These are phyloP conservation scores for Perkinsus chesapeaki DNA, from an alignment of 169 alveolate species.

Conservation along the genomic window DNA sequence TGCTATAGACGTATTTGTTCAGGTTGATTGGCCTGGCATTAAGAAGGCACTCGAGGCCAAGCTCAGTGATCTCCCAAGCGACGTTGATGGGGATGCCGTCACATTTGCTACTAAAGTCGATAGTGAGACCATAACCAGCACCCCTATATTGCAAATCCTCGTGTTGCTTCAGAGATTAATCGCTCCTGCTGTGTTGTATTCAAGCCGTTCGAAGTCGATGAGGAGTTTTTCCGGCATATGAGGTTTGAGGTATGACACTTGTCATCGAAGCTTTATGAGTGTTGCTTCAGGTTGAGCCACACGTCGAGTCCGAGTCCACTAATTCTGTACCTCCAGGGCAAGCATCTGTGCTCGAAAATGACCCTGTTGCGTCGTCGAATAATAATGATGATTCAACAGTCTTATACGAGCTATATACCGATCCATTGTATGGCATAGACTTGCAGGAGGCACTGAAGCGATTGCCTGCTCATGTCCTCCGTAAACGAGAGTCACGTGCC, in stretches of 20 bases:
- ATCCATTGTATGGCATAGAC: not conserved
- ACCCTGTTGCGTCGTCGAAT: not conserved
- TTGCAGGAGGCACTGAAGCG: not conserved
- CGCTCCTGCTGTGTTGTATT: not conserved
- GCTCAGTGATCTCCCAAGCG: not conserved
- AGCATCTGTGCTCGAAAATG: not conserved
- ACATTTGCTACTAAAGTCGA: not conserved
- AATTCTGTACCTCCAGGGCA: not conserved
- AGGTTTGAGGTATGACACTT: not conserved
- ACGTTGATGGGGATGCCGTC: not conserved
- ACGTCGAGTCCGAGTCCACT: not conserved
- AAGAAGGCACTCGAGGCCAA: not conserved
- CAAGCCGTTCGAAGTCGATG: not conserved
- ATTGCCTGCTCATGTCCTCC: not conserved
- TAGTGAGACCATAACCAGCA: too few relatives aligned
- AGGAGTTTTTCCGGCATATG: not conserved
- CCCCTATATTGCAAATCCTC: too few relatives aligned
- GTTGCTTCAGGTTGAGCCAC: not conserved
- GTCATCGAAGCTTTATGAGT: not conserved
- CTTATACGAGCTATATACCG: not conserved
- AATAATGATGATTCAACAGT: not conserved
- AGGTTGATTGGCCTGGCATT: not conserved
- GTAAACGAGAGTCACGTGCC: not conserved
- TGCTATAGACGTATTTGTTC: too few relatives aligned
- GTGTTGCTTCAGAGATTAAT: not conserved